Percentiles rank a stretch among this genome's conserved stretches.
Evolutionary conservation across 345 rosid genomes (phyloP).

Genomic region (Ceriops tagal): DNA sequence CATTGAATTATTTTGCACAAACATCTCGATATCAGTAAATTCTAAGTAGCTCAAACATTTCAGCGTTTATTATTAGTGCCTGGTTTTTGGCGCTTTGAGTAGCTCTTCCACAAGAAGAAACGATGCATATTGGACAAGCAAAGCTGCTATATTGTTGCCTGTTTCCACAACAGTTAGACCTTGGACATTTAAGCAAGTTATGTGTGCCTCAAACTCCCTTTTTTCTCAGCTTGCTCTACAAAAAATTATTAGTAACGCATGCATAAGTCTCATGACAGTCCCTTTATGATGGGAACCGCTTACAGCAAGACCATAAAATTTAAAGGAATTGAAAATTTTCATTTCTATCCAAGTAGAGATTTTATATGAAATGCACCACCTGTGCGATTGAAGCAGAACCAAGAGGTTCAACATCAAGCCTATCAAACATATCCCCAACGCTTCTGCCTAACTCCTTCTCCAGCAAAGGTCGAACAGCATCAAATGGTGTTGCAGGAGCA

Average conservation of each 20-base stretch:
- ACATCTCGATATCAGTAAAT: neutral
- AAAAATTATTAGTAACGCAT: too few relatives aligned
- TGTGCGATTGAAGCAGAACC: conserved; percentile 99
- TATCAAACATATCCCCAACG: conserved; percentile 55
- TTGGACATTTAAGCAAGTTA: neutral
- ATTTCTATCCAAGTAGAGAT: neutral
- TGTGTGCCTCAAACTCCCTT: too few relatives aligned
- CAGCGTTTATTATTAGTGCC: neutral
- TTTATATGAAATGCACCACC: conserved; percentile 35
- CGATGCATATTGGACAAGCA: neutral
- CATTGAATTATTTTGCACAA: neutral
- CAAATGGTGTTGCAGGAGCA: conserved; percentile 78
- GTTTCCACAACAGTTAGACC: neutral
- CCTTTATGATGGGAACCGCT: neutral
- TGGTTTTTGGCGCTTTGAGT: too few relatives aligned
- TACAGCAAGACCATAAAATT: neutral
- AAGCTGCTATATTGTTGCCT: neutral
- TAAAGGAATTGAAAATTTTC: neutral
- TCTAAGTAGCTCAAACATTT: neutral
- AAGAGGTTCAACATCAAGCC: conserved; percentile 69
- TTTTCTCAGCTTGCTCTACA: too few relatives aligned
- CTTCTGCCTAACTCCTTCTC: conserved; percentile 67
- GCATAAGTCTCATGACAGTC: too few relatives aligned
- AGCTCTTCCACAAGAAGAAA: neutral
- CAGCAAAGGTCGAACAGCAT: conserved; percentile 46